Conservation (phyloP, 2,329 filamentous ascomycete genomes). For the Colletotrichum navitas region DNA sequence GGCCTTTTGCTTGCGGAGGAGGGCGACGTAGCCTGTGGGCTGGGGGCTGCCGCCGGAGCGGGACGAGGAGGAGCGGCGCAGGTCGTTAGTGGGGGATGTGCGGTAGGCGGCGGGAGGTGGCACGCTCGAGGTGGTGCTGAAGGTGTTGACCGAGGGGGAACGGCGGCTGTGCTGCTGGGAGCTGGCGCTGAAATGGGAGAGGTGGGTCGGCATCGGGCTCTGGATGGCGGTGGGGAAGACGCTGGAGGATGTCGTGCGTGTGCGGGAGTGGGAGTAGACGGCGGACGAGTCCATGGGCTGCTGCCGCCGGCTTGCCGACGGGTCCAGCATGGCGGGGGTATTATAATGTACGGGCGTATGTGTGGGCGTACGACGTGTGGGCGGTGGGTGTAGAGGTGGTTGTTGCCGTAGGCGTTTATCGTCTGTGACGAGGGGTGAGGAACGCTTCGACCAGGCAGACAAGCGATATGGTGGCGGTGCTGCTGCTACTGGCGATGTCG, state of each 20-base stretch:
- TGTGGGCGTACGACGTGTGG: not conserved
- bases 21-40: constrained; percentile 87
- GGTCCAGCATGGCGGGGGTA: constrained; percentile 39
- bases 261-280: constrained; percentile 66
- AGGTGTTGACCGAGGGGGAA: constrained; percentile 75
- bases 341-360: not conserved
- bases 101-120: constrained; percentile 70
- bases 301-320: constrained; percentile 46
- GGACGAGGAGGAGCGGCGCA: constrained; percentile 84
- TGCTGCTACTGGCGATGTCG: not conserved
- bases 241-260: constrained; percentile 69
- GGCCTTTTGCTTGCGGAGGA: constrained; percentile 97
- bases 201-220: constrained; percentile 50
- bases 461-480: constrained; percentile 19
- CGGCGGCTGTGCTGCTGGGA: constrained; percentile 61
- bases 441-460: not conserved
- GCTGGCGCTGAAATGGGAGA: constrained; percentile 42
- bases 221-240: constrained; percentile 56
- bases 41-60: constrained; percentile 72
- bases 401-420: not conserved
- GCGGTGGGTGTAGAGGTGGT: not conserved
- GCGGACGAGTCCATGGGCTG: constrained; percentile 45
- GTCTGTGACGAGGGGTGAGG: not conserved
- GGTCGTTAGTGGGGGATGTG: constrained; percentile 67
- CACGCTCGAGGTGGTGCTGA: constrained; percentile 78